Evolutionary conservation across 306 rosid genomes (phyloP), one percentile per base, ranked within the genome.

Genomic region (Psophocarpus tetragonolobus): DNA sequence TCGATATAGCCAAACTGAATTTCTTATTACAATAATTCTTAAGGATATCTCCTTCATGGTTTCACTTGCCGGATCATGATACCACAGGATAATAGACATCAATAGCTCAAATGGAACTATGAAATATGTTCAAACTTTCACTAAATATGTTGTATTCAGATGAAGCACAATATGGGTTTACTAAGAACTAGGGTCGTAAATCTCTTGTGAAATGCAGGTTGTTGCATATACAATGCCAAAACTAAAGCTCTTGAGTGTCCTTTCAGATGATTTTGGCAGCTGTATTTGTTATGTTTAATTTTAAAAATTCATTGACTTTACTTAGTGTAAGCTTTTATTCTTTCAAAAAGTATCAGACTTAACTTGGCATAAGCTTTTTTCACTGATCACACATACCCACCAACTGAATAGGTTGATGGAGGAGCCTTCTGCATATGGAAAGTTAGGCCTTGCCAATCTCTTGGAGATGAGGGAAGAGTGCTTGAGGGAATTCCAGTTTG

Each of bases 401-500:
- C 44, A 18, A 60, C 76, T 73, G 68, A 75, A 83, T 84, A 96
- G 99, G 88, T 89, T 96, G 88, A 93, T 81, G 96, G 98, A 91
- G 89, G 99, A 96, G 85, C 99, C 99, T 71, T 82, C 96, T 54
- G 99, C 99, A 58, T 96, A 92, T 57, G 99, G 99, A 75, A 96
- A 96, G 83, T 78, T 96, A 72, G 96, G 99, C 63, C 84, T 96
- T 82, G 98, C 97, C 78, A 96, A 91, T 87, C 90, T 96, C 32
- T 85, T 96, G 86, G 99, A 96, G 85, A 85, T 96, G 85, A 91
- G 99, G 86, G 99, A 96, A 85, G 99, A 96, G 80, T 96, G 99
- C 84, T 88, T 96, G 89, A 96, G 99, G 81, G 99, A 96, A 82
- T 96, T 96, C 87, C 97, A 92, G 63, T 96, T 96, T 88, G 89